Base-by-base conservation (phyloP, 2,329 filamentous ascomycete species). In the Pseudogymnoascus sp. region DNA sequence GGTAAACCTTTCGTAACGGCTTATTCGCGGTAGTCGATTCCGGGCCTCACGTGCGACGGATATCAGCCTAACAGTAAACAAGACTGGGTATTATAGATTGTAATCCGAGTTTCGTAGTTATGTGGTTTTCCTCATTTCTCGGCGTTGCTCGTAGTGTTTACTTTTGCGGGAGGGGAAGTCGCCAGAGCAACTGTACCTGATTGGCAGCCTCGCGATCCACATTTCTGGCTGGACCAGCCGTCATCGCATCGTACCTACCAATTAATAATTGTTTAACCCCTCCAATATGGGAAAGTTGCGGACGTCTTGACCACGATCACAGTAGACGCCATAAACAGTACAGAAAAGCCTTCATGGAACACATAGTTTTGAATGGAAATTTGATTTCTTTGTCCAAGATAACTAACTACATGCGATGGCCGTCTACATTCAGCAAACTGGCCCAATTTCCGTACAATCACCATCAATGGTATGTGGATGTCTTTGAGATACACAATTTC, bases 91-190 rank as follows among this genome's bases (percentile, higher is more conserved):
- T 18, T 54, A 16, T 35, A 35, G 28, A 54, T 35, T 33, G 28
- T 54, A 30, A 54, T 20, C n/a, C 20, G 47, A 14, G 47, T 35
- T 54, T 35, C 11, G 47, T 54, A 54, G 25, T 18, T 30, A 33
- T 54, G 47, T 54, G 16, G 47, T 33, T 54, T 18, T 54, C 47
- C n/a, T 14, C 16, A 33, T 18, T 33, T 18, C 9, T 20, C n/a
- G 16, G 16, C n/a, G 47, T 5, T 54, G 47, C 20, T 54, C 47
- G 16, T 4, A 54, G 47, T 54, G 47, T 54, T 54, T 54, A 54
- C 47, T 54, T 54, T 54, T 33, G 47, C 47, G 47, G 47, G 28
- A 54, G 47, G 47, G 47, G 47, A 54, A 54, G 47, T 54, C 47
- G 47, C 47, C 47, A 33, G 47, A 54, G 47, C 47, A 54, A 54